Conservation (phyloP, 139 green algal genomes). For the Picochlorum sp. region DNA sequence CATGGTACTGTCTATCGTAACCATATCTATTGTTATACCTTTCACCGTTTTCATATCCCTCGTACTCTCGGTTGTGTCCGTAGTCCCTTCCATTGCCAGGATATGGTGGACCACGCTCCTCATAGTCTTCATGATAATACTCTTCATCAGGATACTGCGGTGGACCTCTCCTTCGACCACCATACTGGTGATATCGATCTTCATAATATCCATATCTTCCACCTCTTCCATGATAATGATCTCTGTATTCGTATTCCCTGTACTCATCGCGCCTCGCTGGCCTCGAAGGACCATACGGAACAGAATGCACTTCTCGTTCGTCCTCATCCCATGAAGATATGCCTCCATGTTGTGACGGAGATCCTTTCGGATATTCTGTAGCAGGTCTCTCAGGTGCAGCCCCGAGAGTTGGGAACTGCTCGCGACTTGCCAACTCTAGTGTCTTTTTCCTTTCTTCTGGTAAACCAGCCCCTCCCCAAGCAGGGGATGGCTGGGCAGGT, state of each 20-base stretch:
- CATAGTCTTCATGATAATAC: no score
- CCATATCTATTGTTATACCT: no score
- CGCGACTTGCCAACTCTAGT: constrained; percentile 11
- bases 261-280: no score
- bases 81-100: not conserved
- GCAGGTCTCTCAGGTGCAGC: not conserved
- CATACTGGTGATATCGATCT: no score
- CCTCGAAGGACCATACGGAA: not conserved
- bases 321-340: not conserved
- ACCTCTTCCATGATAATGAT: no score
- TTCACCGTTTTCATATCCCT: not conserved
- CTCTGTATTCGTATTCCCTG: no score
- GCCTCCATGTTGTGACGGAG: not conserved
- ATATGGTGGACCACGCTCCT: no score
- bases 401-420: constrained; percentile 23
- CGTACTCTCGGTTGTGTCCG: not conserved
- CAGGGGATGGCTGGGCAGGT: constrained; percentile 10
- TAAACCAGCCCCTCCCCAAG: constrained; percentile 21
- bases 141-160: no score
- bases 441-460: constrained; percentile 20
- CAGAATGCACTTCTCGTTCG: not conserved
- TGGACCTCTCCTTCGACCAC: no score
- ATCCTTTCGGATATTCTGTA: not conserved
- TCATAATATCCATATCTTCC: no score
- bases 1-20: not conserved